Evolutionary conservation across 169 alveolate genomes (phyloP).

Genomic region (Cryptosporidium ryanae): DNA sequence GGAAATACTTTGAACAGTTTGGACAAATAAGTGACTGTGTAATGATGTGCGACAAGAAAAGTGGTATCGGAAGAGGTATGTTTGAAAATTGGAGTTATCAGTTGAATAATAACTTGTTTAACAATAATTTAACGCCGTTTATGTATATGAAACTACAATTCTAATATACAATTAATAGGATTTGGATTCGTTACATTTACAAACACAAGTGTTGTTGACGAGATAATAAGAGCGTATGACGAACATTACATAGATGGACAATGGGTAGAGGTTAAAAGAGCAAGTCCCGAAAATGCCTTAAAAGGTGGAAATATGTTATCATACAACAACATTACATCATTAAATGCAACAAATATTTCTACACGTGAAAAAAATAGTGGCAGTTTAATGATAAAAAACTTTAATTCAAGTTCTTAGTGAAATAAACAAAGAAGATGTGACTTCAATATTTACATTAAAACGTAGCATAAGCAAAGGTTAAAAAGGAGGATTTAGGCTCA

Average conservation of each 20-base stretch:
- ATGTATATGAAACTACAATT: background rate
- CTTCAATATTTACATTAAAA: no score
- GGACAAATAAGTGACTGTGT: constrained; percentile 90
- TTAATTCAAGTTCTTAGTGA: constrained; percentile 54
- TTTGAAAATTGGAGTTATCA: no score
- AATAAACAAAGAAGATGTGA: background rate
- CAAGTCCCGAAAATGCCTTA: constrained; percentile 83
- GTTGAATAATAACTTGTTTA: no score
- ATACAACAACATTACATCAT: constrained; percentile 32
- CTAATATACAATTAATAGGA: constrained; percentile 8
- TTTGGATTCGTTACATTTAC: constrained; percentile 90
- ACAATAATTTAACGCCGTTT: background rate
- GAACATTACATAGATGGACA: constrained; percentile 86
- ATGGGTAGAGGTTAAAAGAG: constrained; percentile 91
- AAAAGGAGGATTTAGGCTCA: no score
- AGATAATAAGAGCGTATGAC: constrained; percentile 83
- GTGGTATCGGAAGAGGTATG: constrained; percentile 90
- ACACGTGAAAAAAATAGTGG: constrained; percentile 42
- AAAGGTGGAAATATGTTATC: constrained; percentile 62
- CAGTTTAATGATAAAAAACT: constrained; percentile 39
- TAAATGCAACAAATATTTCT: constrained; percentile 38
- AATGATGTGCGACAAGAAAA: constrained; percentile 87
- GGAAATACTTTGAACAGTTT: constrained; percentile 85
- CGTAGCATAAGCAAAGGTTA: no score
- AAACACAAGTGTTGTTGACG: constrained; percentile 84